Base-by-base conservation (phyloP, 805 yeast genomes). In the Nakazawaea anatomiae region DNA sequence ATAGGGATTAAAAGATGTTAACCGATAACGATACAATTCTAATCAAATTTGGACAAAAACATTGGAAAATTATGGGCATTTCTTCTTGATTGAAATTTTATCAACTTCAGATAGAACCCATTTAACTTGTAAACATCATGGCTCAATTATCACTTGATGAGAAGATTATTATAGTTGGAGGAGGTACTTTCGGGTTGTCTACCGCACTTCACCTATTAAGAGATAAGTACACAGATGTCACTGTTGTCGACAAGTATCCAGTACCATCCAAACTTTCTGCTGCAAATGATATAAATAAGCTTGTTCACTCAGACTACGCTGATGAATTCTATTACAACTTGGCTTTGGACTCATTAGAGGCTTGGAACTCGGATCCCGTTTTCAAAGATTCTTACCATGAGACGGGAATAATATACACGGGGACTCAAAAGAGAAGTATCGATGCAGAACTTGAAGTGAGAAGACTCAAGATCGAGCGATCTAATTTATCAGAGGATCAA, bases 111-210 rank as follows among this genome's bases (percentile, higher is more conserved):
- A 18, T 18, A 18, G 25, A 29, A 14, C 25, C 10, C 11, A 2
- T 32, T 32, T 32, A 14, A 39, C 3, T 39, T 28, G 14, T 34
- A 18, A 9, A 38, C 4, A 25, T 18, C 25, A 11, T 47, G 9
- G 35, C 28, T 9, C n/a, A 38, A 28, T 43, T 48, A 28, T 14
- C 39, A n/a, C 36, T 42, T 7, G 47, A 48, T 8, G 51, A 42
- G 12, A 36, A 42, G 31, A 38, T 48, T 31, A 39, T 50, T 11
- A 55, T 60, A 4, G 55, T 67, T 11, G 72, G 72, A 1, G 63
- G 68, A 50, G 70, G 71, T 6, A 69, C 66, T 2, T 66, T 62
- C 57, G 71, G 71, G 3, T 58, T 67, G 7, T 66, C 70, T 2
- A 61, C 70, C 0, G 62, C 64, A 1, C 47, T 64, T 3, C 63